phyloP scores from a whole-genome alignment of 1,139 yeast genomes.

The Pichia sp. region DNA sequence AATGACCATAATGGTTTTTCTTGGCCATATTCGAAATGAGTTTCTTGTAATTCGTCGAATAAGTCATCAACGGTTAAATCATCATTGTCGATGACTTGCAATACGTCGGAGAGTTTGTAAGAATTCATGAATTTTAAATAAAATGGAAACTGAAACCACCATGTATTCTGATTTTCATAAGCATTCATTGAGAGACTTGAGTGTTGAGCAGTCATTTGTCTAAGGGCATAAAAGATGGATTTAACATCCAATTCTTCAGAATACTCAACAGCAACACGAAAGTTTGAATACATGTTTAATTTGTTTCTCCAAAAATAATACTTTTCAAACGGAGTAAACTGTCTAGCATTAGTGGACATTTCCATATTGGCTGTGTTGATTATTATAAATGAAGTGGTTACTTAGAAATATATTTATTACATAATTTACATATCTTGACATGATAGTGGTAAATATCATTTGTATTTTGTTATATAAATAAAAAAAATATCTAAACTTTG shows the following conservation, averaged over 20 bases:
- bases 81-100: slow-evolving; percentile 9
- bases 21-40: slow-evolving; percentile 8
- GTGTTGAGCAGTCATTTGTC: slow-evolving; percentile 8
- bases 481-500: too few species aligned
- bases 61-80: neutral
- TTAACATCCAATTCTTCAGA: slow-evolving; percentile 2
- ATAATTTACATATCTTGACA: too few species aligned
- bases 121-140: slow-evolving; percentile 7
- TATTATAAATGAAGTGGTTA: too few species aligned
- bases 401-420: too few species aligned
- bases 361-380: neutral
- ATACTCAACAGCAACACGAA: slow-evolving; percentile 12
- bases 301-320: slow-evolving; percentile 15
- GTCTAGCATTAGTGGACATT: neutral
- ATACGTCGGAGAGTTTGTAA: slow-evolving; percentile 10
- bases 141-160: slow-evolving; percentile 2
- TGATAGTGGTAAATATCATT: too few species aligned
- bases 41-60: slow-evolving; percentile 7
- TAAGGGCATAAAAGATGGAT: slow-evolving; percentile 6
- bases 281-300: slow-evolving; percentile 13
- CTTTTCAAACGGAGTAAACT: slow-evolving; percentile 14
- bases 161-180: slow-evolving; percentile 1
- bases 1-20: slow-evolving; percentile 17
- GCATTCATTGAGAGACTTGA: slow-evolving; percentile 14
- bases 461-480: too few species aligned